These are phyloP conservation scores for Aureobasidium leucospermi DNA, from an alignment of 2,329 filamentous ascomycete species.

Conservation along the genomic window DNA sequence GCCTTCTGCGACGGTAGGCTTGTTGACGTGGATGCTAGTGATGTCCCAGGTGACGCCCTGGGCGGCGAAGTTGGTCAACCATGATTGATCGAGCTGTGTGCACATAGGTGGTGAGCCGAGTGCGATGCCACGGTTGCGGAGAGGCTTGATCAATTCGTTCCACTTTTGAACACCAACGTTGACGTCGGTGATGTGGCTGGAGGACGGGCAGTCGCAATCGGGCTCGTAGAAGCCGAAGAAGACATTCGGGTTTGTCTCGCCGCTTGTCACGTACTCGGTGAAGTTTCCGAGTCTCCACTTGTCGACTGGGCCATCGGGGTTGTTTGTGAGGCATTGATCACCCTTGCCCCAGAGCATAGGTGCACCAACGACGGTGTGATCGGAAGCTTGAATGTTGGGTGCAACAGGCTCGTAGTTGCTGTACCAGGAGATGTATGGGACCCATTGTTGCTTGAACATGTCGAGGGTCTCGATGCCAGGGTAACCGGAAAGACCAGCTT, in stretches of 20 bases:
- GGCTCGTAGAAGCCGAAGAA: constrained; percentile 29
- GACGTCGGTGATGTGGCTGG: constrained; percentile 20
- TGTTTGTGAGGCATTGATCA: constrained; percentile 15
- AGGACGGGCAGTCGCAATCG: constrained; percentile 22
- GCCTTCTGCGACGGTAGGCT: constrained; percentile 20
- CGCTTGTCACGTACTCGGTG: constrained; percentile 17
- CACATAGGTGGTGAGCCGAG: constrained; percentile 25
- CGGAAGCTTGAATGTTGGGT: constrained; percentile 4
- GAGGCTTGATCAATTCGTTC: constrained; percentile 21
- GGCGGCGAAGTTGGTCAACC: constrained; percentile 21
- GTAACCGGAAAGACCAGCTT: constrained; percentile 25
- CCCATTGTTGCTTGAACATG: constrained; percentile 14
- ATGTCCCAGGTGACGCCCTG: constrained; percentile 20
- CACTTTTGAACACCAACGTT: constrained; percentile 19
- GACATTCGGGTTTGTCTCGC: constrained; percentile 18
- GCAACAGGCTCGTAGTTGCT: constrained; percentile 24
- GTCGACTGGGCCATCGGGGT: constrained; percentile 17
- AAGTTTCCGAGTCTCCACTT: constrained; percentile 18
- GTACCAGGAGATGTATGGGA: constrained; percentile 24
- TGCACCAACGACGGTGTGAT: constrained; percentile 19
- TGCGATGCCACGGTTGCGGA: constrained; percentile 21
- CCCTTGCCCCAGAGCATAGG: constrained; percentile 23
- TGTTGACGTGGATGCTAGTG: constrained; percentile 26
- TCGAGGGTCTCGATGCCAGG: constrained; percentile 17
- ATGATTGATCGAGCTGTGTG: constrained; percentile 23